Evolutionary conservation across 108 stramenopile species (phyloP).

Genomic region (Cyclotella cryptica): DNA sequence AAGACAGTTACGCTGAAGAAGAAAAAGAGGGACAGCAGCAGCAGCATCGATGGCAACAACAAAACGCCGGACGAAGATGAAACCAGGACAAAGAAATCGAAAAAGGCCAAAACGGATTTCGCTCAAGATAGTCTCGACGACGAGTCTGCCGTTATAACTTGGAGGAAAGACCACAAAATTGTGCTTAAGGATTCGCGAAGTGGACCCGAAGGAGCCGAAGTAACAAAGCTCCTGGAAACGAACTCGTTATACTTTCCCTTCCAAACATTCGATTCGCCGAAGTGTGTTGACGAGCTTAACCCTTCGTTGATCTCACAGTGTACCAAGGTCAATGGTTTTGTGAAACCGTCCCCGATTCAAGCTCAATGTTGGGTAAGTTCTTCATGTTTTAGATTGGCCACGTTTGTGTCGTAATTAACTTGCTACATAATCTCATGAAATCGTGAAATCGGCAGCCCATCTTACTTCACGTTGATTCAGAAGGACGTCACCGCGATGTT

Average conservation of each 20-base stretch:
- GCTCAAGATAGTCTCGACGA: constrained; percentile 21
- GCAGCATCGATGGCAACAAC: constrained; percentile 10
- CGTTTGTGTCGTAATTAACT: constrained; percentile 11
- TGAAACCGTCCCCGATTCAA: constrained; percentile 94
- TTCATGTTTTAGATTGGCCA: background rate
- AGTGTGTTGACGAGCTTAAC: constrained; percentile 59
- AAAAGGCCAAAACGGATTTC: constrained; percentile 36
- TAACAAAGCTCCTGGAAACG: constrained; percentile 45
- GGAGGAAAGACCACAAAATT: constrained; percentile 87
- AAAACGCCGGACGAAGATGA: constrained; percentile 41
- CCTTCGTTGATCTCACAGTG: constrained; percentile 72
- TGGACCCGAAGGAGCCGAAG: constrained; percentile 63
- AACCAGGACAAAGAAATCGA: constrained; percentile 64
- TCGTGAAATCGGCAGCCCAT: constrained; percentile 27
- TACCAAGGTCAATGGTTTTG: constrained; percentile 81
- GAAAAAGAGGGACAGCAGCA: constrained; percentile 41
- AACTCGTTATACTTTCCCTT: constrained; percentile 68
- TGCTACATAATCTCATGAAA: background rate
- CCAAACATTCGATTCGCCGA: constrained; percentile 64
- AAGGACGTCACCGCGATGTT: constrained; percentile 67
- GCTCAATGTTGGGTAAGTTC: constrained; percentile 92
- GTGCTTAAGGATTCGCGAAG: constrained; percentile 73
- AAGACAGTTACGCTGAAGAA: constrained; percentile 62
- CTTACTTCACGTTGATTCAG: constrained; percentile 37
- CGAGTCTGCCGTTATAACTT: constrained; percentile 53